Conservation (phyloP, 2,329 filamentous ascomycete species). For the Domatiomyces globalis region DNA sequence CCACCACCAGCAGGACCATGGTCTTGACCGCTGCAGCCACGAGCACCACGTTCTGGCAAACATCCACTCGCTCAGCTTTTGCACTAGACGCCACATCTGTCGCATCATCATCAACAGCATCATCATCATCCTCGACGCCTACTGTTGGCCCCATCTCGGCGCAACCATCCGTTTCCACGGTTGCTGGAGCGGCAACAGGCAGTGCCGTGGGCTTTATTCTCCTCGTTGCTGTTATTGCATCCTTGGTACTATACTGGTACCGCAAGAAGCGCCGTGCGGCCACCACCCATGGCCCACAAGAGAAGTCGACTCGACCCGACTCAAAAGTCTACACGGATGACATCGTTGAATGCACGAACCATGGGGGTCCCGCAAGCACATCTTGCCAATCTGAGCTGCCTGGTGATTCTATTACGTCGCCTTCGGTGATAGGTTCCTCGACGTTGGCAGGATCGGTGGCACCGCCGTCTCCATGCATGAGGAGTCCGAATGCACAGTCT, state of each 20-base stretch:
- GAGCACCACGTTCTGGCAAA: not conserved
- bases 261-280: not conserved
- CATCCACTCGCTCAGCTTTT: not conserved
- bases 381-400: conserved; percentile 16
- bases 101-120: not conserved
- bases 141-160: not conserved
- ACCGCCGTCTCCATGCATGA: conserved; percentile 3
- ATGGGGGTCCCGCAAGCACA: conserved; percentile 10
- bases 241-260: not conserved
- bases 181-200: not conserved
- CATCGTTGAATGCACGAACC: not conserved
- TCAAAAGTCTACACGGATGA: conserved; percentile 5
- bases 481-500: not conserved
- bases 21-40: not conserved
- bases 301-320: conserved; percentile 3
- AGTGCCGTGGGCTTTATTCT: not conserved
- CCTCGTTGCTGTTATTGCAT: not conserved
- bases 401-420: not conserved
- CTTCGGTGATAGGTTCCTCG: not conserved
- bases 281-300: conserved; percentile 2
- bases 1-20: not conserved
- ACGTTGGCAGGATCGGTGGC: conserved; percentile 5
- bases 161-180: not conserved
- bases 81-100: not conserved
- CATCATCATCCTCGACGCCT: conserved; percentile 6